A percentile compares a stretch with the other conserved stretches of the same genome.
These are phyloP conservation scores for Diaporthe eres DNA, from an alignment of 2,329 filamentous ascomycete species.

Conservation along the genomic window DNA sequence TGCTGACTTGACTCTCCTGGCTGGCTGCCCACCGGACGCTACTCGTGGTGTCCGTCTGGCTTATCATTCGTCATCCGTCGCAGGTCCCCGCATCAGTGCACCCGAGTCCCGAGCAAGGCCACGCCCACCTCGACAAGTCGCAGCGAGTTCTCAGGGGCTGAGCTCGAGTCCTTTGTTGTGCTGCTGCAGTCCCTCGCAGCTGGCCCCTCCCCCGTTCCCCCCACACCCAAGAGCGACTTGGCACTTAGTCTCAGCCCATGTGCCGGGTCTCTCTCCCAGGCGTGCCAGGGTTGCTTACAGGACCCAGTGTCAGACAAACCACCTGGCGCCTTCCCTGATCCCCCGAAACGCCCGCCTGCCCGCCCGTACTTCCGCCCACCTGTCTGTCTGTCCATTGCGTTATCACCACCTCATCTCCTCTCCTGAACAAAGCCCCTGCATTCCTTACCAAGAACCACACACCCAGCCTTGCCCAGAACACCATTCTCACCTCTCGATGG, in stretches of 20 bases:
- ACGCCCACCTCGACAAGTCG: slow-evolving; percentile 6
- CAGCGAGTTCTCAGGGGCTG: slow-evolving; percentile 23
- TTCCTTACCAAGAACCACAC: slow-evolving; percentile 5
- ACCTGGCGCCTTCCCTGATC: slow-evolving; percentile 19
- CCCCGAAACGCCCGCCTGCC: slow-evolving; percentile 26
- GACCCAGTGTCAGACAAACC: slow-evolving; percentile 26
- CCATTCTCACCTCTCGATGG: not conserved
- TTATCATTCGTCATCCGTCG: slow-evolving; percentile 33
- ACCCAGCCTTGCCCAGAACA: not conserved
- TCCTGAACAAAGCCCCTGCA: slow-evolving; percentile 29
- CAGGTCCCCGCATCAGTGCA: slow-evolving; percentile 26
- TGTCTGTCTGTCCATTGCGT: slow-evolving; percentile 34
- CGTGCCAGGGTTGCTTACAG: slow-evolving; percentile 16
- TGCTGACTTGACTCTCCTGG: slow-evolving; percentile 30
- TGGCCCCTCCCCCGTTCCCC: slow-evolving; percentile 11
- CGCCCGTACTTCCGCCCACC: slow-evolving; percentile 3
- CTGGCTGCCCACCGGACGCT: slow-evolving; percentile 19
- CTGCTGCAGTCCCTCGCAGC: slow-evolving; percentile 14
- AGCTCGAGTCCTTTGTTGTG: slow-evolving; percentile 29
- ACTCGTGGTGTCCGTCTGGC: slow-evolving; percentile 36
- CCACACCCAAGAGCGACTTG: slow-evolving; percentile 16
- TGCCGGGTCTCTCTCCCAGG: not conserved
- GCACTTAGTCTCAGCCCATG: slow-evolving; percentile 29
- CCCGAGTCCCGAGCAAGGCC: slow-evolving; percentile 20
- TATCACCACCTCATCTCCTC: slow-evolving; percentile 38